phyloP scores from a whole-genome alignment of 2,329 filamentous ascomycete genomes.

The Microcera coccophila region DNA sequence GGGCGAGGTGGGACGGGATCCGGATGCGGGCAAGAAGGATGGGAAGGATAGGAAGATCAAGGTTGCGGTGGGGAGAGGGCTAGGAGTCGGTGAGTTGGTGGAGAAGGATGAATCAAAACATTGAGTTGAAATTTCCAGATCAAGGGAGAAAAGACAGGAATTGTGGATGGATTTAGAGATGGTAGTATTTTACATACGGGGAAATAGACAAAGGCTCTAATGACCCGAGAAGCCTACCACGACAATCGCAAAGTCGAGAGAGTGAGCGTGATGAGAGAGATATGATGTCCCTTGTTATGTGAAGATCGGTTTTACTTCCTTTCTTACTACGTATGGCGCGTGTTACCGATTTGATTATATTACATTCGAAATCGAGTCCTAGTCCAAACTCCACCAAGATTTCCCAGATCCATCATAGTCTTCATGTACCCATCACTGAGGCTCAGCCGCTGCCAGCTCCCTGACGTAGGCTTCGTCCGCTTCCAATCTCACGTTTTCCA shows the following conservation, averaged over 20 bases:
- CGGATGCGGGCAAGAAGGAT: constrained; percentile 32
- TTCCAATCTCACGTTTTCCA: constrained; percentile 40
- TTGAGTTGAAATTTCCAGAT: constrained; percentile 5
- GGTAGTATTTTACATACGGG: constrained; percentile 19
- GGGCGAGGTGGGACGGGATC: constrained; percentile 58
- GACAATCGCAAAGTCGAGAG: constrained; percentile 8
- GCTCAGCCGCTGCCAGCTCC: constrained; percentile 32
- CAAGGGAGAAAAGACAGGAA: constrained; percentile 1
- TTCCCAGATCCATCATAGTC: not conserved
- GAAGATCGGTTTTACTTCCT: no score
- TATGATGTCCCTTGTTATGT: no score
- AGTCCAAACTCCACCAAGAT: constrained; percentile 1
- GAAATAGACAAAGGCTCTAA: constrained; percentile 23
- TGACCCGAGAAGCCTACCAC: constrained; percentile 12
- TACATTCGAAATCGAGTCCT: no score
- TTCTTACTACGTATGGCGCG: no score
- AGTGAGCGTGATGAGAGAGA: no score
- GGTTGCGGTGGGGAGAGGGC: constrained; percentile 75
- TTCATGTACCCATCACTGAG: not conserved
- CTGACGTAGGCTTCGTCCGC: constrained; percentile 47
- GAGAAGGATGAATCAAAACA: constrained; percentile 60
- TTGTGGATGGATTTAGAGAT: not conserved
- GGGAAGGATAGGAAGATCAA: constrained; percentile 64
- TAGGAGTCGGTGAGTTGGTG: constrained; percentile 76
- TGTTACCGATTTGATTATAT: not conserved